Evolutionary conservation across 495 filamentous ascomycete genomes (phyloP).

Genomic region (Annulohypoxylon moriforme): DNA sequence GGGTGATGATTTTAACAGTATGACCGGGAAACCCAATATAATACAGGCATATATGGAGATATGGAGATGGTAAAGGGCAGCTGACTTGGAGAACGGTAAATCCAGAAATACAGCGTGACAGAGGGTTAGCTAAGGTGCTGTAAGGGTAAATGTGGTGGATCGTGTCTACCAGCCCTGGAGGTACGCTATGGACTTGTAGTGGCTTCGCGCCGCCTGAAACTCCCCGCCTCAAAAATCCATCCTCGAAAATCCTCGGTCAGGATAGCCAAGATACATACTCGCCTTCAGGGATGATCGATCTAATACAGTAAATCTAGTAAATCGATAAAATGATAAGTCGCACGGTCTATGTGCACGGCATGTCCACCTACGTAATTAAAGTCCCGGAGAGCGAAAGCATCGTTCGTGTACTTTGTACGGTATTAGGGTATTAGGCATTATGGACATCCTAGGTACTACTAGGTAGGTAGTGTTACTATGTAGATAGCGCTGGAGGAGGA

Average conservation of each 20-base stretch:
- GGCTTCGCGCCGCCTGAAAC: conserved; percentile 41
- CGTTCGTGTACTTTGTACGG: conserved; percentile 7
- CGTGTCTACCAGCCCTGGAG: too few relatives aligned
- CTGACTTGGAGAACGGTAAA: not conserved
- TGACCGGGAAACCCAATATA: not conserved
- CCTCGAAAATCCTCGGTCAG: conserved; percentile 23
- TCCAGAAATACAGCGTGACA: not conserved
- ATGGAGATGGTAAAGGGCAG: not conserved
- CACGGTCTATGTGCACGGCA: not conserved
- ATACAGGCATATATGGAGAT: not conserved
- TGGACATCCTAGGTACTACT: too few relatives aligned
- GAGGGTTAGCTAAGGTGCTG: not conserved
- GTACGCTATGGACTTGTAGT: conserved; percentile 24
- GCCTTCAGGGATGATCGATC: conserved; percentile 27
- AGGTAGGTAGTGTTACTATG: conserved; percentile 13
- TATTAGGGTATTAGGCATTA: too few relatives aligned
- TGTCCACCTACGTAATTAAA: conserved; percentile 37
- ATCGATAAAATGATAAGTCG: conserved; percentile 12
- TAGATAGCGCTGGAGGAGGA: conserved; percentile 1
- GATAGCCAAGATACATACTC: too few relatives aligned
- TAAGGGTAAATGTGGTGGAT: too few relatives aligned
- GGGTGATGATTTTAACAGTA: not conserved
- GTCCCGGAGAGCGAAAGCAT: conserved; percentile 25
- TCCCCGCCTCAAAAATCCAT: conserved; percentile 25
- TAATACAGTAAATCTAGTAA: conserved; percentile 16